Percentiles rank a stretch among this genome's conserved stretches.
These are phyloP conservation scores for Eucalyptus pumila DNA, from an alignment of 345 rosid species.

Conservation along the genomic window DNA sequence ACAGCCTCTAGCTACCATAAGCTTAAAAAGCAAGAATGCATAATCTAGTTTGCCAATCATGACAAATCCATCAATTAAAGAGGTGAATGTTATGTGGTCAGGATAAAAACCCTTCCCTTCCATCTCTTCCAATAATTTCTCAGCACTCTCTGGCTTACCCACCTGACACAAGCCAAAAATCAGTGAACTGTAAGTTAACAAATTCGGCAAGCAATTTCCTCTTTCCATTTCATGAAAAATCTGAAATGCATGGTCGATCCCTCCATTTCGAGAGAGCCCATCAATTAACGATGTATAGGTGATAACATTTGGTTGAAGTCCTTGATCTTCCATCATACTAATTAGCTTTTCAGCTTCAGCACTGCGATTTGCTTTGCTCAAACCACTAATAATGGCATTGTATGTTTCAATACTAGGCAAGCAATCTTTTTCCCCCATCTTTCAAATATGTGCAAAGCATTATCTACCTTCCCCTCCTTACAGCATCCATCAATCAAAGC, in stretches of 20 bases:
- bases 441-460: conserved; percentile 34
- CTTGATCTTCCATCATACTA: conserved; percentile 23
- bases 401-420: conserved; percentile 27
- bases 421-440: conserved; percentile 36
- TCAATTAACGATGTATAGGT: conserved; percentile 52
- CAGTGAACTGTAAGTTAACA: conserved; percentile 43
- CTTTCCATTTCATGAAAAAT: conserved; percentile 40
- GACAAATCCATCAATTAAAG: conserved; percentile 48
- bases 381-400: conserved; percentile 36
- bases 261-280: conserved; percentile 34
- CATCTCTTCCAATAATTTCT: conserved; percentile 44
- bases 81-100: conserved; percentile 36
- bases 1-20: conserved; percentile 33
- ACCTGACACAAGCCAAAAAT: conserved; percentile 47
- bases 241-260: conserved; percentile 23
- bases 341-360: conserved; percentile 28
- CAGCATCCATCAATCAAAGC: conserved; percentile 56
- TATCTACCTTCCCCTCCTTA: conserved; percentile 37
- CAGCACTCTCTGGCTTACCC: conserved; percentile 41
- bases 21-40: conserved; percentile 31
- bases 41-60: conserved; percentile 38
- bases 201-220: conserved; percentile 28
- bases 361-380: conserved; percentile 19
- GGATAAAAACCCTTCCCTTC: conserved; percentile 25
- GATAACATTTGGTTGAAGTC: conserved; percentile 32